Evolutionary conservation across 768 basidiomycete genomes (phyloP), one percentile per base, ranked within the genome.

Genomic region (Jaapia argillacea): DNA sequence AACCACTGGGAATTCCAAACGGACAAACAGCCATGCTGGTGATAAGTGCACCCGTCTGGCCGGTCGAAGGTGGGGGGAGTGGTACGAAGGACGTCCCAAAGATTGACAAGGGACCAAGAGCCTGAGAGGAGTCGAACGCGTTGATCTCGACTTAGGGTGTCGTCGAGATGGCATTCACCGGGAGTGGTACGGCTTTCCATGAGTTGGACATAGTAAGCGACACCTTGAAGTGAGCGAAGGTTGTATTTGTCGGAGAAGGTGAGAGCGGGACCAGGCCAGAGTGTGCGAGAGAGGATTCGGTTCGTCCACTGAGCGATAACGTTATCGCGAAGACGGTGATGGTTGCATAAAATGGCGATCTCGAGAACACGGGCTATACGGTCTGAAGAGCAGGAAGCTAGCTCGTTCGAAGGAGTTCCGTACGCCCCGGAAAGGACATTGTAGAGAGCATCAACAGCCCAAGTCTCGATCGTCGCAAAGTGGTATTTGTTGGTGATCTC

Each of bases 401-500:
- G 53, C 6, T 51, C 41, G 35, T 45, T 43, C 35, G 25, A 36
- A 16, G 47, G 48, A 6, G 58, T 51, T 4, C 58, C 56, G 40
- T 54, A 48, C 23, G 52, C 49, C 13, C 53, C 48, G 12, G 53
- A 45, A 33, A 64, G 49, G 16, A 63, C 53, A 43, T 55, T 45
- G 38, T 53, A 53, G 18, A 71, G 54, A 6, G 60, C 56, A 6
- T 55, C 50, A 37, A 65, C 44, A 16, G 67, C 63, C 70, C 70
- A 72, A 13, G 48, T 24, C 33, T 54, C 53, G 27, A 66, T 58
- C 16, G 60, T 46, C n/a, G 47, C 45, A 46, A 68, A 62, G 37
- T 59, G 56, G 51, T 69, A 72, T 48, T 58, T 58, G 56, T 59
- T 56, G n/a, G 69, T 58, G 18, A 67, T 57, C 47, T 66, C 60